phyloP scores from a whole-genome alignment of 305 asterid genomes.

The Fraxinus sp. region DNA sequence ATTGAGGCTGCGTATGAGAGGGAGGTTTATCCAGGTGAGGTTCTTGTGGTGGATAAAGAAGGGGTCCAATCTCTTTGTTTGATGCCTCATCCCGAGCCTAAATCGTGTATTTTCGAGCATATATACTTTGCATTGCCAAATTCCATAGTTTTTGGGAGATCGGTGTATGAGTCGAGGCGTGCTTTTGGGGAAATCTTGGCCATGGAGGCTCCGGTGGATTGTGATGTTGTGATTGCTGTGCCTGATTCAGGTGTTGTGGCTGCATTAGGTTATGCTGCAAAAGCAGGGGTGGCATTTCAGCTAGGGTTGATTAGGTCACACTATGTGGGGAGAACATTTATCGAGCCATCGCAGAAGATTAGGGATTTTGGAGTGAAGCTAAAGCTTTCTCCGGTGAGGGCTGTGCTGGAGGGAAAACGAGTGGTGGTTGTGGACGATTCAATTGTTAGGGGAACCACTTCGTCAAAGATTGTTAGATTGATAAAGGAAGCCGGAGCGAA shows the following conservation, averaged over 20 bases:
- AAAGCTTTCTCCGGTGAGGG: slow-evolving; percentile 79
- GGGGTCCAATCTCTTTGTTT: slow-evolving; percentile 63
- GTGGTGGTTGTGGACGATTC: slow-evolving; percentile 97
- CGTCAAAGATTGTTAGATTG: slow-evolving; percentile 82
- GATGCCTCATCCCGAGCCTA: slow-evolving; percentile 51
- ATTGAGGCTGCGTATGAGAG: slow-evolving; percentile 81
- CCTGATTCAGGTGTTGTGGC: slow-evolving; percentile 73
- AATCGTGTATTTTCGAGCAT: slow-evolving; percentile 66
- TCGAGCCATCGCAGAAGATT: slow-evolving; percentile 44
- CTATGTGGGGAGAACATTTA: slow-evolving; percentile 85
- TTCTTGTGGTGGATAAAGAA: slow-evolving; percentile 71
- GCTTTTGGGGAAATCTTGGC: slow-evolving; percentile 56
- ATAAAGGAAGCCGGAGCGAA: slow-evolving; percentile 81
- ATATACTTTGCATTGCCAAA: slow-evolving; percentile 57
- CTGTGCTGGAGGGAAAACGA: slow-evolving; percentile 93
- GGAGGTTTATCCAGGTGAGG: slow-evolving; percentile 54
- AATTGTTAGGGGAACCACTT: slow-evolving; percentile 86
- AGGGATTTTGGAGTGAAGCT: slow-evolving; percentile 65
- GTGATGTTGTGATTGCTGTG: slow-evolving; percentile 69
- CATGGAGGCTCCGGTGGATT: slow-evolving; percentile 53
- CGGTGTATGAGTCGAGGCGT: slow-evolving; percentile 51
- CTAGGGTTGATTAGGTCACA: slow-evolving; percentile 70
- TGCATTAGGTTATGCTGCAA: slow-evolving; percentile 59
- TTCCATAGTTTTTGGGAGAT: slow-evolving; percentile 52
- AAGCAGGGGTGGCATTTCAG: slow-evolving; percentile 33